phyloP scores from a whole-genome alignment of 306 rosid species.

The Ochetophila trinervis region DNA sequence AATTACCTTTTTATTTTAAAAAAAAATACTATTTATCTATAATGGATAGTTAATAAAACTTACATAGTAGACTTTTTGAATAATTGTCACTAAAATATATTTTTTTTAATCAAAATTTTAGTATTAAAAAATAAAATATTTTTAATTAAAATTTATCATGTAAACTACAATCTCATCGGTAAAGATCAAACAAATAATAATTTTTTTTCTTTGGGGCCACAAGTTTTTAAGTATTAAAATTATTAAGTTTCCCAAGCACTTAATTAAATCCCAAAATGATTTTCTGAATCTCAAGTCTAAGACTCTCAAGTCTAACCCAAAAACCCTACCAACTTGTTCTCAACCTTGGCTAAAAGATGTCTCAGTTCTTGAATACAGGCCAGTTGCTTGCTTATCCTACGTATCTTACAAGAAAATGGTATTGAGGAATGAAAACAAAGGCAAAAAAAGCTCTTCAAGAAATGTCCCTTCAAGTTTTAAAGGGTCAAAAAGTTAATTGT shows the following conservation, averaged over 20 bases:
- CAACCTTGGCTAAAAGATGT: background rate
- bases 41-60: no score
- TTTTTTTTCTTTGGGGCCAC: no score
- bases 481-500: conserved; percentile 24
- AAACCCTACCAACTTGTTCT: background rate
- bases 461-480: conserved; percentile 21
- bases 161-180: no score
- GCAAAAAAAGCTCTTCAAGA: conserved; percentile 1
- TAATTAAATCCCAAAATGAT: background rate
- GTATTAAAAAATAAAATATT: no score
- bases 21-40: no score
- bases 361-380: background rate
- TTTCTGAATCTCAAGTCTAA: background rate
- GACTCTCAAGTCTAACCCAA: background rate
- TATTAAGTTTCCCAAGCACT: background rate
- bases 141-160: no score
- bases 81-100: no score
- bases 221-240: no score
- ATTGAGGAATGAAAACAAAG: background rate
- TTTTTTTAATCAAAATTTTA: no score
- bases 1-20: no score
- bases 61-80: no score
- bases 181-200: no score
- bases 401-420: background rate
- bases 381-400: background rate